A percentile compares a stretch with the other conserved stretches of the same genome.
These are phyloP conservation scores for Penicillium simplicissimum DNA, from an alignment of 495 filamentous ascomycete species.

Conservation along the genomic window DNA sequence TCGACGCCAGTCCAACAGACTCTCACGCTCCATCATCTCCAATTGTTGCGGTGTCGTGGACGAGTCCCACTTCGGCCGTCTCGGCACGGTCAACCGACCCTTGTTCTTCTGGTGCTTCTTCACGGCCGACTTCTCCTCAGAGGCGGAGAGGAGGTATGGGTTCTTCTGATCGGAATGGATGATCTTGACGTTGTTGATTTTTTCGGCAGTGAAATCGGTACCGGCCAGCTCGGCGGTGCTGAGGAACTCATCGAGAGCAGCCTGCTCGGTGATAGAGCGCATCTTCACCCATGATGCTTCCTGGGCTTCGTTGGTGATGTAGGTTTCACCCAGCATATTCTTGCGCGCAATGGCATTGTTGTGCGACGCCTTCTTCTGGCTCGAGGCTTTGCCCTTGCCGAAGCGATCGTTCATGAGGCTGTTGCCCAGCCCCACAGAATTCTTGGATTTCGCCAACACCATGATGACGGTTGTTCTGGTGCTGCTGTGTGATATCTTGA, in stretches of 20 bases:
- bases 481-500: conserved; percentile 7
- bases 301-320: conserved; percentile 48
- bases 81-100: conserved; percentile 78
- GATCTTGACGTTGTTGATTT: conserved; percentile 97
- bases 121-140: conserved; percentile 76
- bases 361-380: conserved; percentile 66
- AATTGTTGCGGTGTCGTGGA: conserved; percentile 79
- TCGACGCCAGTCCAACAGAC: conserved; percentile 85
- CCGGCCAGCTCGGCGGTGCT: conserved; percentile 91
- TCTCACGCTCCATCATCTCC: conserved; percentile 74
- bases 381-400: conserved; percentile 79
- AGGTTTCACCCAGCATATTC: conserved; percentile 46
- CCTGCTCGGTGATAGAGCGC: conserved; percentile 97
- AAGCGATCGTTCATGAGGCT: conserved; percentile 93
- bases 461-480: conserved; percentile 53
- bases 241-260: conserved; percentile 83
- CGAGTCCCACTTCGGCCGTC: conserved; percentile 85
- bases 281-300: conserved; percentile 71
- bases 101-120: conserved; percentile 81
- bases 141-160: conserved; percentile 84
- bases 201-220: conserved; percentile 98
- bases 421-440: conserved; percentile 87
- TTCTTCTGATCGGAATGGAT: conserved; percentile 95
- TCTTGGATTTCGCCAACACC: conserved; percentile 95
- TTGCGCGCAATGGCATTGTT: conserved; percentile 54